These are phyloP conservation scores for Juglanconis oblonga DNA, from an alignment of 2,329 filamentous ascomycete species.

Conservation along the genomic window DNA sequence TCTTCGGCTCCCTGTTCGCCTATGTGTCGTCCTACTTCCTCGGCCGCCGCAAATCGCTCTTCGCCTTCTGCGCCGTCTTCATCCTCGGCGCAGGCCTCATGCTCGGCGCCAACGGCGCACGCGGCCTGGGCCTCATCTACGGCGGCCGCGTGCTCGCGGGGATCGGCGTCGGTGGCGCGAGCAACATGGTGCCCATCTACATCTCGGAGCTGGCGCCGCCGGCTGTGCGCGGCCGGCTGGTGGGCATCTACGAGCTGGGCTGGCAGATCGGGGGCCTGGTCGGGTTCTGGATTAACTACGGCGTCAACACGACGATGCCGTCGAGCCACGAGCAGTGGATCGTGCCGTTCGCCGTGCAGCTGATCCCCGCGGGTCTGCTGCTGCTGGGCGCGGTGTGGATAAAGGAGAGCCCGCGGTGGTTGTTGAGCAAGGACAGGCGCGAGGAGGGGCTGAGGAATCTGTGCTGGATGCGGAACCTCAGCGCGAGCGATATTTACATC, in stretches of 20 bases:
- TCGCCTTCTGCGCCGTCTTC: constrained; percentile 62
- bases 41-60: constrained; percentile 63
- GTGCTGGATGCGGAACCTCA: constrained; percentile 63
- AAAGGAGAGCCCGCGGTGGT: constrained; percentile 66
- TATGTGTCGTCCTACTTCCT: constrained; percentile 65
- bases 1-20: constrained; percentile 73
- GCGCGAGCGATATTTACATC: constrained; percentile 60
- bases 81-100: constrained; percentile 69
- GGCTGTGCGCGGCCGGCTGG: constrained; percentile 60
- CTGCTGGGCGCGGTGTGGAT: constrained; percentile 59
- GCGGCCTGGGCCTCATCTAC: constrained; percentile 63
- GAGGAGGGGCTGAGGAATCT: constrained; percentile 57
- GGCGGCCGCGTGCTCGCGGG: constrained; percentile 62
- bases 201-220: constrained; percentile 60
- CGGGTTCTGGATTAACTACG: constrained; percentile 66
- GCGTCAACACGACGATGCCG: constrained; percentile 49
- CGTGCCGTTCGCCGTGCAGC: constrained; percentile 63
- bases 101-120: constrained; percentile 60
- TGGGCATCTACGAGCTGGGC: constrained; percentile 65
- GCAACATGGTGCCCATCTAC: constrained; percentile 62
- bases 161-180: constrained; percentile 60
- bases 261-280: constrained; percentile 63
- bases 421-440: constrained; percentile 59
- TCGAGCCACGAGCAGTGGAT: constrained; percentile 56
- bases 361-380: constrained; percentile 64